These are phyloP conservation scores for Backusella australiensis DNA, from an alignment of 192 early-diverging fungal genomes.

Conservation along the genomic window DNA sequence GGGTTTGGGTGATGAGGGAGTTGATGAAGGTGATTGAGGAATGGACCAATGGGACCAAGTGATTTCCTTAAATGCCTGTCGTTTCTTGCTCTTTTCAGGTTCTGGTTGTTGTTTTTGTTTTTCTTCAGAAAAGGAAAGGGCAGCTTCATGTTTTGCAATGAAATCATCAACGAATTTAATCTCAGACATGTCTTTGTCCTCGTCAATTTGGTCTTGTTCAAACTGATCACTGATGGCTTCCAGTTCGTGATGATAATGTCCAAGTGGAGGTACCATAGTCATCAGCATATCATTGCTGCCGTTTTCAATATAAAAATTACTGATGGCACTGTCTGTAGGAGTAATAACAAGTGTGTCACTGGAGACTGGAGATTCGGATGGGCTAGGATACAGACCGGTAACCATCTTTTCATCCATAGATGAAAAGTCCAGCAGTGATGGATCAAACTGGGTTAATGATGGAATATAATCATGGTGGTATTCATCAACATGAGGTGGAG, in stretches of 20 bases:
- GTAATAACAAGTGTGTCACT: conserved; percentile 2
- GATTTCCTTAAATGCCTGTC: not conserved
- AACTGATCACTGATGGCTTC: not conserved
- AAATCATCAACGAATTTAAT: conserved; percentile 17
- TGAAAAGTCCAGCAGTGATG: not conserved
- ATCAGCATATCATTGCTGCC: not conserved
- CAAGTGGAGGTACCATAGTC: conserved; percentile 9
- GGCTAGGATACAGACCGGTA: conserved; percentile 12
- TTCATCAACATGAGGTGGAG: conserved; percentile 5
- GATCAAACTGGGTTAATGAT: conserved; percentile 2
- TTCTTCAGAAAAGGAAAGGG: not conserved
- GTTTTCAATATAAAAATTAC: not conserved
- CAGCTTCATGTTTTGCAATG: conserved; percentile 20
- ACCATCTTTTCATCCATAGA: not conserved
- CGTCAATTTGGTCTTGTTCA: not conserved
- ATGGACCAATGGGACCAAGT: conserved; percentile 10
- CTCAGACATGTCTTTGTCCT: not conserved
- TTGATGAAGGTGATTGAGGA: not conserved
- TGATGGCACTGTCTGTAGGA: not conserved
- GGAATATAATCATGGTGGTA: conserved; percentile 6
- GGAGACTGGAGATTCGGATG: conserved; percentile 11
- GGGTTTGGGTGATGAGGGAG: not conserved
- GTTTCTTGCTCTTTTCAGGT: not conserved
- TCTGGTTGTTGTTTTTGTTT: not conserved
- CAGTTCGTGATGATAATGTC: not conserved